Conservation (phyloP, 139 green algal species). For the Chlamydomonas eustigma region DNA sequence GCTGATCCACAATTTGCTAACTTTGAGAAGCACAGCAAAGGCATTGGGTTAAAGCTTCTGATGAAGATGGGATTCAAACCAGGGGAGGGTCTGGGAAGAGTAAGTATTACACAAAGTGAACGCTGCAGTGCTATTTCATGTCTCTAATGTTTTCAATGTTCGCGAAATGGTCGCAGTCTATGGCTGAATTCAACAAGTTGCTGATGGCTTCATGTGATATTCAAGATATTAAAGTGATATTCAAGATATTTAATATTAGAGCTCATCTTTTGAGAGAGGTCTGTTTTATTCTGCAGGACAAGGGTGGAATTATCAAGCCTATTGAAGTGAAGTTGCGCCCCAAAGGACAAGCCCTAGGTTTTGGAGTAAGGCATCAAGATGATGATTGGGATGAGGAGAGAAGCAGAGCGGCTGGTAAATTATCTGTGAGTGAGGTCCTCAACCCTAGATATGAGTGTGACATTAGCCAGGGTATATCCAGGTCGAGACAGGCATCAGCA, state of each 20-base stretch:
- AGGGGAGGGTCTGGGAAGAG: constrained; percentile 58
- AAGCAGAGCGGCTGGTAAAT: constrained; percentile 5
- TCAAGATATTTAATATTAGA: too few relatives aligned
- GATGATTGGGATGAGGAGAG: constrained; percentile 23
- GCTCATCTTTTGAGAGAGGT: too few relatives aligned
- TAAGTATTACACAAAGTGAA: too few relatives aligned
- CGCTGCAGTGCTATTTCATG: too few relatives aligned
- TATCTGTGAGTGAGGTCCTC: too few relatives aligned
- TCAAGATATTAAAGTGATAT: too few relatives aligned
- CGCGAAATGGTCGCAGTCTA: too few relatives aligned
- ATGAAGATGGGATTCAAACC: constrained; percentile 91
- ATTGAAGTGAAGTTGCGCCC: constrained; percentile 83
- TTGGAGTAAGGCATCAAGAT: constrained; percentile 55
- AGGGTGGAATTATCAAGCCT: constrained; percentile 81
- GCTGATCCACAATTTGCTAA: constrained; percentile 52
- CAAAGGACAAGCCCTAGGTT: constrained; percentile 96
- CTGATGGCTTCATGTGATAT: too few relatives aligned
- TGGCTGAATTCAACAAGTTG: too few relatives aligned
- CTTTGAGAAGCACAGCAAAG: constrained; percentile 92
- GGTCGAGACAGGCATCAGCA: too few relatives aligned
- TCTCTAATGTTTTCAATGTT: too few relatives aligned
- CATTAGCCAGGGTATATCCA: constrained; percentile 6
- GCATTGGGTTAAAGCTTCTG: constrained; percentile 92
- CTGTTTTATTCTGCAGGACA: constrained; percentile 17
- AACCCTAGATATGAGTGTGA: not conserved